Conservation (phyloP, 345 rosid species). For the Rhodamnia argentea region DNA sequence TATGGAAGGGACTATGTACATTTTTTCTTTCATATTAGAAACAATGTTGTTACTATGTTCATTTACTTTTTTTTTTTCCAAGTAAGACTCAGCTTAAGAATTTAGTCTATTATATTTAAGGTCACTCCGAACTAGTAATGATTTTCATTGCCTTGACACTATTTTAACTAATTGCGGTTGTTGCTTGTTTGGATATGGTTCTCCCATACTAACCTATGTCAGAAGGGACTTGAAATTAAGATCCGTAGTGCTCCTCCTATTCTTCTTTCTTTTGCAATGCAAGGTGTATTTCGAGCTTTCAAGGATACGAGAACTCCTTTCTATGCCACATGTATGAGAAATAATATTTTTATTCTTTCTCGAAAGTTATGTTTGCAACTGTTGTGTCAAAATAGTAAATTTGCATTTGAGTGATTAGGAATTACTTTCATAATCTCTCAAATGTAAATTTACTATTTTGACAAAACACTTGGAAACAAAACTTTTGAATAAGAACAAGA, state of each 20-base stretch:
- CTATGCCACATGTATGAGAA: neutral
- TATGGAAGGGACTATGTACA: no score
- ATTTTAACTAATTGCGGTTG: neutral
- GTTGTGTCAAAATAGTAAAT: no score
- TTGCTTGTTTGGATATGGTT: slow-evolving; percentile 21
- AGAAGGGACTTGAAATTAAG: slow-evolving; percentile 54
- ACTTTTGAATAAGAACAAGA: no score
- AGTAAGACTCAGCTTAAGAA: slow-evolving; percentile 29
- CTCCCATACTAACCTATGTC: slow-evolving; percentile 61
- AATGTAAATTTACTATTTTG: no score
- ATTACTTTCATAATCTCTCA: no score
- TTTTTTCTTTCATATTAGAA: no score
- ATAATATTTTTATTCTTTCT: neutral
- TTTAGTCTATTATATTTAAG: neutral
- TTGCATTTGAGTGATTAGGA: no score
- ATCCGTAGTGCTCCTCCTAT: slow-evolving; percentile 27
- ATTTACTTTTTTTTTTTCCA: slow-evolving; percentile 55
- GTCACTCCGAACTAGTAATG: neutral
- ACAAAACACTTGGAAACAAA: no score
- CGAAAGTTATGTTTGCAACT: neutral
- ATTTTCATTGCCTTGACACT: neutral
- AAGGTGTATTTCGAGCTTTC: neutral
- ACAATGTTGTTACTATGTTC: neutral
- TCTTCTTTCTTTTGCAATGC: neutral
- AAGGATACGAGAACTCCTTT: neutral